phyloP scores from a whole-genome alignment of 192 early-diverging fungal genomes.

The Radiomyces spectabilis region DNA sequence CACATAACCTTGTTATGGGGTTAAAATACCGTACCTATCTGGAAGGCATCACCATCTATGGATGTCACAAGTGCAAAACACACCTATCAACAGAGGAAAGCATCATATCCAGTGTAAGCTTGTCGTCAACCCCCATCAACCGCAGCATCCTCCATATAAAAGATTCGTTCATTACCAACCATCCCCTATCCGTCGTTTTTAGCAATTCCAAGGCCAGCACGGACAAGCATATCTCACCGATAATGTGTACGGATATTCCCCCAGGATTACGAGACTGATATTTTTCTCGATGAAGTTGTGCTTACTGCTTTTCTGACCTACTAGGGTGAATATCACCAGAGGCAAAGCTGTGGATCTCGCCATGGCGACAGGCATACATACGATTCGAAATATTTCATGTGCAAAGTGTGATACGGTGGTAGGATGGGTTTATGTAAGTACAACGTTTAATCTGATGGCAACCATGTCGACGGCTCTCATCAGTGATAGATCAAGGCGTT shows the following conservation, averaged over 20 bases:
- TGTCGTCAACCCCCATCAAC: neutral
- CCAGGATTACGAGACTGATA: too few species aligned
- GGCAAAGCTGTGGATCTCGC: conserved; percentile 12
- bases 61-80: conserved; percentile 16
- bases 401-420: conserved; percentile 19
- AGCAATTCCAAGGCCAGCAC: conserved; percentile 27
- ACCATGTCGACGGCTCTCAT: too few species aligned
- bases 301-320: conserved; percentile 2
- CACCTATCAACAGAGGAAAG: conserved; percentile 19
- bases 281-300: too few species aligned
- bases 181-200: too few species aligned
- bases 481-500: conserved; percentile 23
- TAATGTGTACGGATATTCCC: conserved; percentile 4
- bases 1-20: conserved; percentile 6
- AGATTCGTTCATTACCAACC: too few species aligned
- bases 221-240: conserved; percentile 16
- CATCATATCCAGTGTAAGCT: conserved; percentile 14
- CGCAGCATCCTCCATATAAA: too few species aligned
- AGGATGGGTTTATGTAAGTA: conserved; percentile 27
- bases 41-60: conserved; percentile 18
- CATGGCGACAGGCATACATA: conserved; percentile 24
- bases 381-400: conserved; percentile 17
- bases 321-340: conserved; percentile 17
- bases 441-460: neutral
- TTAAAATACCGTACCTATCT: conserved; percentile 24